Conservation (phyloP, 305 asterid species). For the Fraxinus platypoda region DNA sequence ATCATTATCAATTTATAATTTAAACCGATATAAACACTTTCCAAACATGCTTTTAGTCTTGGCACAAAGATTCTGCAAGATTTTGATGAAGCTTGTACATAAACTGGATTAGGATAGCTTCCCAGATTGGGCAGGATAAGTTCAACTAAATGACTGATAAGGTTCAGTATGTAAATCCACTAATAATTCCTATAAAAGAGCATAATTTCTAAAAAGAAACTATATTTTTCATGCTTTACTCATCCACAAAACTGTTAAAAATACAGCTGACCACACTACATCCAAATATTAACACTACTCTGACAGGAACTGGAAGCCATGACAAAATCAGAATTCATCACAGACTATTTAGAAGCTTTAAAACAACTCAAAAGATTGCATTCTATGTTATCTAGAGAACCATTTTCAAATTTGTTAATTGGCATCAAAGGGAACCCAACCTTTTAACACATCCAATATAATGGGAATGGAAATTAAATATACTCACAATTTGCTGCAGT, state of each 20-base stretch:
- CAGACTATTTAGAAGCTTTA: conserved; percentile 2
- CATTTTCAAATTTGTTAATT: conserved; percentile 1
- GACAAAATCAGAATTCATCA: conserved; percentile 3
- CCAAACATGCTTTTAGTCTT: neutral
- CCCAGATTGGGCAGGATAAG: neutral
- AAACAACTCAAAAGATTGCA: conserved; percentile 10
- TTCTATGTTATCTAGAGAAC: conserved; percentile 3
- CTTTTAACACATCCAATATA: neutral
- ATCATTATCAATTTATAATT: neutral
- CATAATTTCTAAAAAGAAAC: neutral
- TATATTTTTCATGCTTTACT: neutral
- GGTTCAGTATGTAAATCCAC: neutral
- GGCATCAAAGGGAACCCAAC: neutral
- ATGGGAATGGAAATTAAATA: neutral
- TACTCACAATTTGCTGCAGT: conserved; percentile 86
- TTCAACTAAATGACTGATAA: neutral
- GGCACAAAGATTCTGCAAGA: neutral
- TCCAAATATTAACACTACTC: neutral
- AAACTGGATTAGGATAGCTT: neutral
- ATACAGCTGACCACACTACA: neutral
- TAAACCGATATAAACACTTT: neutral
- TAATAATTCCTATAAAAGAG: neutral
- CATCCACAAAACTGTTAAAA: neutral
- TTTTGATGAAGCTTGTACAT: neutral
- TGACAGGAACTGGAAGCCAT: neutral